phyloP scores from a whole-genome alignment of 257 asterid genomes.

The Solanum virginianum region DNA sequence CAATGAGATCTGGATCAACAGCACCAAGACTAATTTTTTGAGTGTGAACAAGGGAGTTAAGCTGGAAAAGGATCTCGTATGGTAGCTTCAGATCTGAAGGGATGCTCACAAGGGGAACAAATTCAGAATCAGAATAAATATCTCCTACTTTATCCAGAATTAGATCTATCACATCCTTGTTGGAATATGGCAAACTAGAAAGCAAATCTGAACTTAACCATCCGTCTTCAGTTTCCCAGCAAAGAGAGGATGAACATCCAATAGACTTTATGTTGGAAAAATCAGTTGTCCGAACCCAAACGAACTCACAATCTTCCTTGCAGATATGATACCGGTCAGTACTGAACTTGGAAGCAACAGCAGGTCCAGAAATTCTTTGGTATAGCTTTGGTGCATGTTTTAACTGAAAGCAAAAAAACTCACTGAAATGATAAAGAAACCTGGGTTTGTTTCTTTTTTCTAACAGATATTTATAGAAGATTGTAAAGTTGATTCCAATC shows the following conservation, averaged over 20 bases:
- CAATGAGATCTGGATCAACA: conserved; percentile 34
- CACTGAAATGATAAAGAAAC: neutral
- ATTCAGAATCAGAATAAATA: conserved; percentile 21
- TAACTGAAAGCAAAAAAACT: conserved; percentile 30
- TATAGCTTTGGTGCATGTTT: conserved; percentile 73
- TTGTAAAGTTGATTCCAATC: neutral
- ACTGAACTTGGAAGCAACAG: conserved; percentile 47
- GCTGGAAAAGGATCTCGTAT: conserved; percentile 83
- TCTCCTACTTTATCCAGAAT: conserved; percentile 27
- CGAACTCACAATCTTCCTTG: conserved; percentile 61
- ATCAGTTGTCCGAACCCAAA: conserved; percentile 89
- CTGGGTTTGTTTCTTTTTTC: neutral
- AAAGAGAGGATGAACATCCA: conserved; percentile 63
- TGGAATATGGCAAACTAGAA: conserved; percentile 36
- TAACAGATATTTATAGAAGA: neutral
- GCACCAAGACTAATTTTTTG: conserved; percentile 73
- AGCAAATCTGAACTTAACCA: conserved; percentile 21
- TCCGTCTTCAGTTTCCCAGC: conserved; percentile 52
- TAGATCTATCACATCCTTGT: conserved; percentile 31
- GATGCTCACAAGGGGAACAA: conserved; percentile 55
- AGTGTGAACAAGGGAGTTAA: conserved; percentile 68
- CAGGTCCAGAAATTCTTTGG: conserved; percentile 54
- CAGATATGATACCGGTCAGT: conserved; percentile 57
- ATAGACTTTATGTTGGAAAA: conserved; percentile 58
- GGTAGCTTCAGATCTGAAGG: conserved; percentile 21